These are phyloP conservation scores for Pichia paraexigua DNA, from an alignment of 805 yeast species.

Conservation along the genomic window DNA sequence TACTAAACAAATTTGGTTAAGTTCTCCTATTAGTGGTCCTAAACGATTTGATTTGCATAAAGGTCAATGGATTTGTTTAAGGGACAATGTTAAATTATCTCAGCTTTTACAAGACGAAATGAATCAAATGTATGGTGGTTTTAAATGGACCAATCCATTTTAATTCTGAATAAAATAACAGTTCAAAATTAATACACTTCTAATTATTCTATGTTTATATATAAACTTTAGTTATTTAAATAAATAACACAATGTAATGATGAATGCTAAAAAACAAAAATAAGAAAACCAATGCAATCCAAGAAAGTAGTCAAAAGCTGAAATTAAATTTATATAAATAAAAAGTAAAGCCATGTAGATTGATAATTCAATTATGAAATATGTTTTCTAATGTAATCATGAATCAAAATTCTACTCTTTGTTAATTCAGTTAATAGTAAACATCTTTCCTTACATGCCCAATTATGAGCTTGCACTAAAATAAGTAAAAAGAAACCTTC, in stretches of 20 bases:
- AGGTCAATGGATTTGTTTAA: slow-evolving; percentile 70
- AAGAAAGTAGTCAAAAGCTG: not conserved
- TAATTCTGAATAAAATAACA: not conserved
- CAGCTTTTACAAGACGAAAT: slow-evolving; percentile 47
- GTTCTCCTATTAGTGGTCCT: slow-evolving; percentile 92
- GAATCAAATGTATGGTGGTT: slow-evolving; percentile 19
- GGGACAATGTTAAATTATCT: slow-evolving; percentile 48
- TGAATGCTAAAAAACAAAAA: too few relatives aligned
- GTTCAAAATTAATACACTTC: not conserved
- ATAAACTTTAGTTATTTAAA: not conserved
- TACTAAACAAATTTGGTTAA: slow-evolving; percentile 91
- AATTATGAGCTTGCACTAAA: slow-evolving; percentile 32
- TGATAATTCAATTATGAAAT: not conserved
- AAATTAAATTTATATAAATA: too few relatives aligned
- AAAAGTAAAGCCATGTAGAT: too few relatives aligned
- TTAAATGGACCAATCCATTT: slow-evolving; percentile 14
- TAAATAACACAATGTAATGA: too few relatives aligned
- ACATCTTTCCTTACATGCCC: slow-evolving; percentile 14
- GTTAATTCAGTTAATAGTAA: slow-evolving; percentile 10
- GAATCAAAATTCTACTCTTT: slow-evolving; percentile 10
- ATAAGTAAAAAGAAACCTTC: slow-evolving; percentile 36
- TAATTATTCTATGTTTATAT: too few relatives aligned
- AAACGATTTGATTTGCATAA: slow-evolving; percentile 69
- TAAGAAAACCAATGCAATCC: not conserved
- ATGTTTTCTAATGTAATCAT: slow-evolving; percentile 3